Conservation (phyloP, 2,329 filamentous ascomycete genomes). For the Pseudophaeomoniella oleicola region DNA sequence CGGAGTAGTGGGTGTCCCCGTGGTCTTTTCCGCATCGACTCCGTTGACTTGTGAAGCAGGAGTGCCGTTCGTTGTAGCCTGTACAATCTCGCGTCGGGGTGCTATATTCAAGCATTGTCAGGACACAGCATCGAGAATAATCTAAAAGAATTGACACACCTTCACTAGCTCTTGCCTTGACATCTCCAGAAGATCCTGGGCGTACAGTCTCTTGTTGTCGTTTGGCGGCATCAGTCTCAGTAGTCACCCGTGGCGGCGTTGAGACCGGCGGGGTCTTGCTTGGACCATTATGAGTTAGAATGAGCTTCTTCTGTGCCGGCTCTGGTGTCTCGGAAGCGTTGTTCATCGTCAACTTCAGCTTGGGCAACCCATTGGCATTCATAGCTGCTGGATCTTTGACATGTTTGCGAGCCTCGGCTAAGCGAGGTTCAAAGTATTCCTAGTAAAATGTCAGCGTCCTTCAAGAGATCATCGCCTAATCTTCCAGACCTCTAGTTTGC, state of each 20-base stretch:
- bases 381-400: conserved; percentile 49
- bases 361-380: conserved; percentile 35
- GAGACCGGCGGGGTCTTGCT: conserved; percentile 39
- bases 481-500: conserved; percentile 58
- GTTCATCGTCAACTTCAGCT: conserved; percentile 51
- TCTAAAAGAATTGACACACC: background rate
- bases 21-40: background rate
- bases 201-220: conserved; percentile 37
- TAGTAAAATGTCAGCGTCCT: conserved; percentile 20
- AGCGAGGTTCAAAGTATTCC: conserved; percentile 52
- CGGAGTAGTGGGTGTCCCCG: conserved; percentile 16
- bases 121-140: background rate
- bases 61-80: background rate
- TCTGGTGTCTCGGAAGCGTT: conserved; percentile 27
- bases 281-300: conserved; percentile 56
- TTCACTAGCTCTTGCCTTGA: conserved; percentile 6
- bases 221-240: conserved; percentile 39
- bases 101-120: background rate
- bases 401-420: conserved; percentile 56
- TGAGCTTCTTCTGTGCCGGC: conserved; percentile 37
- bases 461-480: background rate
- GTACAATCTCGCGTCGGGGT: background rate
- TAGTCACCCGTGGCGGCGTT: conserved; percentile 31
- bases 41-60: background rate
- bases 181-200: conserved; percentile 24